phyloP scores from a whole-genome alignment of 768 basidiomycete genomes.

The Russula ochroleuca region DNA sequence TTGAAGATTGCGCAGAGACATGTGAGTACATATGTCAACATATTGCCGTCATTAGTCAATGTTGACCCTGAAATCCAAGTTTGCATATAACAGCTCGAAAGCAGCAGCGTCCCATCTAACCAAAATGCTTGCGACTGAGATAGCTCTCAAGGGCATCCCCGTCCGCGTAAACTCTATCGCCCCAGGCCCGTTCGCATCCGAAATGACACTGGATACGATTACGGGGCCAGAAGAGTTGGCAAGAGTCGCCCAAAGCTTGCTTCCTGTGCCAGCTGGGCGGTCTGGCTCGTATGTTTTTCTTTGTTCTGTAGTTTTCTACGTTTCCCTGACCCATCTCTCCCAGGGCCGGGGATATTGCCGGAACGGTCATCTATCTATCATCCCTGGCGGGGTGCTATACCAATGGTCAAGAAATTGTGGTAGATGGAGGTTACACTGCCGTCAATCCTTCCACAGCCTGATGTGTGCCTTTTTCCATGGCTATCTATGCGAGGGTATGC shows the following conservation, averaged over 20 bases:
- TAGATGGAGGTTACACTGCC: conserved; percentile 70
- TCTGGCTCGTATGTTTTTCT: conserved; percentile 58
- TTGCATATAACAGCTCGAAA: conserved; percentile 78
- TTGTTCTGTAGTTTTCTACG: neutral
- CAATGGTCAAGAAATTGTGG: conserved; percentile 72
- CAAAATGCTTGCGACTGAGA: conserved; percentile 69
- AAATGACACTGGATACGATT: conserved; percentile 62
- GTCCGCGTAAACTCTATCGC: conserved; percentile 71
- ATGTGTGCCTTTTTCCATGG: conserved; percentile 14
- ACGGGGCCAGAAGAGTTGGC: conserved; percentile 45
- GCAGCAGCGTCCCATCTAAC: conserved; percentile 76
- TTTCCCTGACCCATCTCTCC: neutral
- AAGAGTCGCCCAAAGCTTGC: conserved; percentile 53
- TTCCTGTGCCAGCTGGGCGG: conserved; percentile 56
- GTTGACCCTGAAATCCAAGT: conserved; percentile 42
- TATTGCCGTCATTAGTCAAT: neutral
- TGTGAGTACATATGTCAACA: conserved; percentile 41
- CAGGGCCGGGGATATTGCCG: conserved; percentile 72
- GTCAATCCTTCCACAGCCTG: conserved; percentile 60
- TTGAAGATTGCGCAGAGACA: conserved; percentile 71
- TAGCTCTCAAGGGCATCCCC: conserved; percentile 60
- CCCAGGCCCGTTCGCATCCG: conserved; percentile 71
- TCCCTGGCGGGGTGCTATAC: conserved; percentile 70
- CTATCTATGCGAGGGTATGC: neutral
- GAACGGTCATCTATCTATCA: conserved; percentile 69